A percentile compares a stretch with the other conserved stretches of the same genome.
Evolutionary conservation across 116 monocot genomes (phyloP).

Genomic region (Zostera marina): DNA sequence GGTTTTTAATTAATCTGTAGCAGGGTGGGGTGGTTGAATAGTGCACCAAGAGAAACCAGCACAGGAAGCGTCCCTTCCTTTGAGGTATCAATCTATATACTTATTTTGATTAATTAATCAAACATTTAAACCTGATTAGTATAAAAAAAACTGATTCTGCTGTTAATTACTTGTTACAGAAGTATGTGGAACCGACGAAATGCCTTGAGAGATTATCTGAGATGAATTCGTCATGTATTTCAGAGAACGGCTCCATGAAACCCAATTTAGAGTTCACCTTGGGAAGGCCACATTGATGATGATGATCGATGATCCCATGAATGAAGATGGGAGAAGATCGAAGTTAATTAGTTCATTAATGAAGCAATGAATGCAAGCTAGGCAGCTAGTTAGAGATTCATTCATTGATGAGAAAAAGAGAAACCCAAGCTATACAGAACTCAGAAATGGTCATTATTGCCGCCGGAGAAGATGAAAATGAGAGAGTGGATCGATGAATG

Average conservation of each 20-base stretch:
- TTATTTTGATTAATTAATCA: not conserved
- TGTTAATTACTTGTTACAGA: conserved; percentile 11
- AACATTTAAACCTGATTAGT: too few relatives aligned
- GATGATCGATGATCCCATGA: not conserved
- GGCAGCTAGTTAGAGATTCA: too few relatives aligned
- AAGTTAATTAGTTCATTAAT: too few relatives aligned
- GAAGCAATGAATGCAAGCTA: too few relatives aligned
- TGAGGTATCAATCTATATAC: conserved; percentile 24
- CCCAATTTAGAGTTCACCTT: conserved; percentile 76
- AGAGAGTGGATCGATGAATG: not conserved
- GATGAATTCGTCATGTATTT: conserved; percentile 51
- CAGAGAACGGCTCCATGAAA: conserved; percentile 35
- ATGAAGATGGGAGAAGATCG: too few relatives aligned
- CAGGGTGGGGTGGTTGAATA: conserved; percentile 35
- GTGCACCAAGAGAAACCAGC: conserved; percentile 27
- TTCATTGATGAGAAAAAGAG: too few relatives aligned
- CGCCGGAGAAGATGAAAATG: not conserved
- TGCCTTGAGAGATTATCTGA: conserved; percentile 37
- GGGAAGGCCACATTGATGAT: conserved; percentile 31
- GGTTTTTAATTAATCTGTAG: conserved; percentile 14
- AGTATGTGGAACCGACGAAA: conserved; percentile 27
- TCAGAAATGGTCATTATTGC: too few relatives aligned
- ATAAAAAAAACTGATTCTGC: too few relatives aligned
- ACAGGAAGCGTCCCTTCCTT: conserved; percentile 28
- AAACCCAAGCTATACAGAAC: too few relatives aligned